Percentiles rank a stretch among this genome's conserved stretches.
phyloP scores from a whole-genome alignment of 768 basidiomycete species.

The Boletus sp. region DNA sequence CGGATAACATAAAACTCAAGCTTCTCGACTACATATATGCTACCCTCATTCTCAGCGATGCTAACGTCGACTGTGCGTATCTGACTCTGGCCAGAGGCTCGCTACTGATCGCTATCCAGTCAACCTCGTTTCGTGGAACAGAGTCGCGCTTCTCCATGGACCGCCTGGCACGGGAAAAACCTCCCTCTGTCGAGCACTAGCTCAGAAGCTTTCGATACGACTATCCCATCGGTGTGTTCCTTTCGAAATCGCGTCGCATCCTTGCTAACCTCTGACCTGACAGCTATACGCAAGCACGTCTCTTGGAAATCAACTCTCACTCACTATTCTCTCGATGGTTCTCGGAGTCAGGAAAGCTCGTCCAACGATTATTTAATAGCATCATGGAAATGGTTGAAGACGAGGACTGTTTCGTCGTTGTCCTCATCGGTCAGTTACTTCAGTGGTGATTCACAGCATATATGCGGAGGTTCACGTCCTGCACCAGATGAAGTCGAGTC shows the following conservation, averaged over 20 bases:
- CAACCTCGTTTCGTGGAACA: slow-evolving; percentile 94
- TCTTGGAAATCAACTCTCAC: slow-evolving; percentile 98
- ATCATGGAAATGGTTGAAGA: slow-evolving; percentile 93
- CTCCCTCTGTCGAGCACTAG: slow-evolving; percentile 88
- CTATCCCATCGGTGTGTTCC: slow-evolving; percentile 70
- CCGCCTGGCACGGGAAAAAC: slow-evolving; percentile 99
- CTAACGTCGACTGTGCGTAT: slow-evolving; percentile 74
- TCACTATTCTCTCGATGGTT: slow-evolving; percentile 99
- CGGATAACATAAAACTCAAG: slow-evolving; percentile 78
- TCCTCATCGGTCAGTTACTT: slow-evolving; percentile 73
- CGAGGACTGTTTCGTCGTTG: slow-evolving; percentile 86
- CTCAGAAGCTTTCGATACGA: slow-evolving; percentile 92
- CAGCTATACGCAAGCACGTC: slow-evolving; percentile 82
- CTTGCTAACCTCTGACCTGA: slow-evolving; percentile 1
- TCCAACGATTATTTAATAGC: slow-evolving; percentile 85
- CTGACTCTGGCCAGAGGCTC: neutral
- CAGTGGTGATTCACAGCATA: neutral
- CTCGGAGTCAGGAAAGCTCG: slow-evolving; percentile 97
- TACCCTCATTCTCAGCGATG: slow-evolving; percentile 89
- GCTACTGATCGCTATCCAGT: slow-evolving; percentile 40
- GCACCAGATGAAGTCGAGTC: slow-evolving; percentile 91
- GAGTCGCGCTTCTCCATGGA: slow-evolving; percentile 91
- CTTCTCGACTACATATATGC: slow-evolving; percentile 94
- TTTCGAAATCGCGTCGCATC: neutral
- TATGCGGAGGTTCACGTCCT: slow-evolving; percentile 4